A percentile compares a stretch with the other conserved stretches of the same genome.
Evolutionary conservation across 1,284 basidiomycete genomes (phyloP).

Genomic region (Thelephora terrestris): DNA sequence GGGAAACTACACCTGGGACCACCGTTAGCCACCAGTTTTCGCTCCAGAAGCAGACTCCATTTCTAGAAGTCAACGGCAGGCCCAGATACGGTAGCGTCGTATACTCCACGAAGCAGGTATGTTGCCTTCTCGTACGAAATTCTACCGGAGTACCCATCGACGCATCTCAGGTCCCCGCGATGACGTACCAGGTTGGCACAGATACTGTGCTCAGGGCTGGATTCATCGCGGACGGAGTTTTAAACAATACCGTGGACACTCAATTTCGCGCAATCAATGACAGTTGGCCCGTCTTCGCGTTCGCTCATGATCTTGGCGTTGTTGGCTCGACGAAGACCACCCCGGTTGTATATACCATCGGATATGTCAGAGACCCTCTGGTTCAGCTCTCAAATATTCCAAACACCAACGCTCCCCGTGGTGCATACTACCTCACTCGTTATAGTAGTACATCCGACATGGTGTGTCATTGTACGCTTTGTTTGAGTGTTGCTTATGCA

Average conservation of each 20-base stretch:
- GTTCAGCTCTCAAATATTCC: conserved; percentile 15
- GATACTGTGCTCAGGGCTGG: conserved; percentile 20
- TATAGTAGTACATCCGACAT: conserved; percentile 9
- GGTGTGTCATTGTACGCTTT: conserved; percentile 8
- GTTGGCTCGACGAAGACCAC: conserved; percentile 15
- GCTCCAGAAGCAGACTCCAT: conserved; percentile 2
- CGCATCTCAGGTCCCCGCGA: conserved; percentile 12
- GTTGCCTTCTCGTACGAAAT: neutral
- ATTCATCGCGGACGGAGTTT: conserved; percentile 20
- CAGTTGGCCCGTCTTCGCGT: conserved; percentile 20
- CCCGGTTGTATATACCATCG: conserved; percentile 24
- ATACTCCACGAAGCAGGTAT: conserved; percentile 2
- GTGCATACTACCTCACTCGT: conserved; percentile 17
- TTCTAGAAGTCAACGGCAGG: conserved; percentile 1
- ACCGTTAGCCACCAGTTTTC: conserved; percentile 7
- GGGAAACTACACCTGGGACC: conserved; percentile 6
- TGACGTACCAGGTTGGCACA: conserved; percentile 26
- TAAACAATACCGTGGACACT: conserved; percentile 24
- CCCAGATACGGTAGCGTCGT: conserved; percentile 2
- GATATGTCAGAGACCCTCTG: conserved; percentile 24
- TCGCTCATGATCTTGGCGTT: conserved; percentile 23
- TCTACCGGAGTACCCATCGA: neutral
- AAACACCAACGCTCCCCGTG: conserved; percentile 11
- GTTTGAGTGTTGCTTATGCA: neutral
- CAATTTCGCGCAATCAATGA: conserved; percentile 24